These are phyloP conservation scores for Pseudomicrostroma phylloplanum DNA, from an alignment of 1,284 basidiomycete genomes.

Conservation along the genomic window DNA sequence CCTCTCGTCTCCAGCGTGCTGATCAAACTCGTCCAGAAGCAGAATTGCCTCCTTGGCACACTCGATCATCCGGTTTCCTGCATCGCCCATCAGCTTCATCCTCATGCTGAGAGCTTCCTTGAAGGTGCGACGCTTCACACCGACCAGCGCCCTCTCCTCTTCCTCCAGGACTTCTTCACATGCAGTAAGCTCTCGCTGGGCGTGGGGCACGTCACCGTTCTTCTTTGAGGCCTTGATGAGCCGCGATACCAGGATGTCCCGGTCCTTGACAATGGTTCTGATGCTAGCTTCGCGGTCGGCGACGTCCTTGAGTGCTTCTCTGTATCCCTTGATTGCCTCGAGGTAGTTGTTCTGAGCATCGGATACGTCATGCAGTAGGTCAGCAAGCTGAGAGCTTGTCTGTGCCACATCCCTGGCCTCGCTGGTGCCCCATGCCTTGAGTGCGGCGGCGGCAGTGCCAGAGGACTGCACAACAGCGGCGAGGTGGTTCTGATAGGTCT, in stretches of 20 bases:
- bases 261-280: slow-evolving; percentile 51
- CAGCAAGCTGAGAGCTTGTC: slow-evolving; percentile 47
- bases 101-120: slow-evolving; percentile 52
- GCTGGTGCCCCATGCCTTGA: slow-evolving; percentile 52
- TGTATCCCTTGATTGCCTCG: slow-evolving; percentile 50
- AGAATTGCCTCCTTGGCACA: slow-evolving; percentile 49
- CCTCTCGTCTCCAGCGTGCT: slow-evolving; percentile 27
- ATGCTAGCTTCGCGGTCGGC: slow-evolving; percentile 52
- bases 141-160: slow-evolving; percentile 50
- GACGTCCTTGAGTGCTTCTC: slow-evolving; percentile 52
- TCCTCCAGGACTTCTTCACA: slow-evolving; percentile 51
- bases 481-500: slow-evolving; percentile 45
- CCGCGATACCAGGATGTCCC: slow-evolving; percentile 52
- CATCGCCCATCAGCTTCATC: slow-evolving; percentile 52
- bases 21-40: slow-evolving; percentile 49
- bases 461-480: slow-evolving; percentile 25
- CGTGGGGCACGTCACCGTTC: slow-evolving; percentile 47
- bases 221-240: slow-evolving; percentile 52
- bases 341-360: slow-evolving; percentile 51
- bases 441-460: slow-evolving; percentile 45
- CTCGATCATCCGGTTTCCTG: slow-evolving; percentile 51
- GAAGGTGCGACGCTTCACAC: slow-evolving; percentile 52
- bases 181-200: slow-evolving; percentile 51
- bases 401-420: slow-evolving; percentile 49
- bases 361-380: slow-evolving; percentile 46